Evolutionary conservation across 768 basidiomycete species (phyloP), one percentile per base, ranked within the genome.

Genomic region (Phylloporus rhodoxanthus): DNA sequence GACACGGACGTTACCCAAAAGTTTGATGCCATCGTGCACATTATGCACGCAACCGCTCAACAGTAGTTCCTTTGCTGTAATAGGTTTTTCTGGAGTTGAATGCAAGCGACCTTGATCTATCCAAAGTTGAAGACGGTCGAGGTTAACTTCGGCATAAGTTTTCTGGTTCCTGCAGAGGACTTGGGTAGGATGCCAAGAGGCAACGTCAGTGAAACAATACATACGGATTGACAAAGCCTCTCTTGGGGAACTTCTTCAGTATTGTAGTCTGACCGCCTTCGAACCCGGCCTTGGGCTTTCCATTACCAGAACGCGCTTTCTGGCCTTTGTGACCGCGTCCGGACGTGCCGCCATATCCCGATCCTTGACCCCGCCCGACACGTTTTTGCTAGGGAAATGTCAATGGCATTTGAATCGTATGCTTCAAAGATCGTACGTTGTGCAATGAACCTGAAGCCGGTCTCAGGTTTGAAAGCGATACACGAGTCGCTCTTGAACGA

Each of bases 201-300:
- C 11, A 28, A 42, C 11, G n/a, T 11, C 4, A 26, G 17, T 2
- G 19, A 19, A 34, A 50, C 23, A 44, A 17, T 21, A 77, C 89
- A 61, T 58, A 96, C 95, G 81, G 80, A 70, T 96, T 98, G 51
- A 85, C 80, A 68, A 98, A 98, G 40, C 96, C 96, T 41, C 82
- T 79, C 74, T 99, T 99, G 5, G 96, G 96, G 63, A 94, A 88
- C 38, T 84, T 73, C 55, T 91, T 84, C 5, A 88, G 85, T 47
- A 98, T 82, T 13, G 95, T 90, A 5, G 95, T 97, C 67, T 97
- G 95, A 54, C 96, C 96, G 64, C 96, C 96, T 68, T 97, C 96
- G 55, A 97, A 99, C 6, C 90, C 85, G 23, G 81, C 75, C 57
- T 77, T 80, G 26, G 80, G 84, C 58, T 91, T 87, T 5, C 91